These are phyloP conservation scores for Chiua sp. DNA, from an alignment of 1,284 basidiomycete genomes.

Conservation along the genomic window DNA sequence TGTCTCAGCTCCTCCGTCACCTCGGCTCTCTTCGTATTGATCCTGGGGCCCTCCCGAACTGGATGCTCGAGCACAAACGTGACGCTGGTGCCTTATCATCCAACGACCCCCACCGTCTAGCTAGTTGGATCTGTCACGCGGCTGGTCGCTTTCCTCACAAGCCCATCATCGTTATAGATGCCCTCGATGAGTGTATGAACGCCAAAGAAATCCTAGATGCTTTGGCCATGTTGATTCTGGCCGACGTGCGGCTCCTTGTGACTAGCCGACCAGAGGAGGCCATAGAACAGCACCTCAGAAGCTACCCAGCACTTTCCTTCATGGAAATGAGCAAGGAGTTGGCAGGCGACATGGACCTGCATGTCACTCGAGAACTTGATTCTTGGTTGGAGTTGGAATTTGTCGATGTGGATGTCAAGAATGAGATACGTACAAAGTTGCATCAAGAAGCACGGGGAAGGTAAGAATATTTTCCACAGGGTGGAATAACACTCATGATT, in stretches of 20 bases:
- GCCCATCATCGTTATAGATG: not conserved
- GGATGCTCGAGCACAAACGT: not conserved
- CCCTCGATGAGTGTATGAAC: not conserved
- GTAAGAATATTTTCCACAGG: not conserved
- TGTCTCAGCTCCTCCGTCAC: not conserved
- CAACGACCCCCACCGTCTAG: not conserved
- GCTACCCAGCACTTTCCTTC: not conserved
- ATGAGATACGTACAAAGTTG: not conserved
- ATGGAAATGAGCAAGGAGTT: not conserved
- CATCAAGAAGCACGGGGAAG: not conserved
- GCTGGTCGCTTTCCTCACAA: not conserved
- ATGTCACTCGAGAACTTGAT: not conserved
- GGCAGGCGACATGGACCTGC: not conserved
- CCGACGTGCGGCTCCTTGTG: not conserved
- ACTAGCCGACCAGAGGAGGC: not conserved
- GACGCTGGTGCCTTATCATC: not conserved
- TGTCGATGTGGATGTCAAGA: not conserved
- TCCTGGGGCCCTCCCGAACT: not conserved
- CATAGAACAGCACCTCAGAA: not conserved
- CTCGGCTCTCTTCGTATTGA: not conserved
- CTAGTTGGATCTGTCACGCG: not conserved
- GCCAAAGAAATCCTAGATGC: not conserved
- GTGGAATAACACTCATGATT: not conserved
- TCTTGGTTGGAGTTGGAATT: not conserved
- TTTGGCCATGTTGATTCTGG: not conserved